Percentiles rank a stretch among this genome's conserved stretches.
Conservation (phyloP, 805 yeast genomes). For the Schizosaccharomyces pombe region DNA sequence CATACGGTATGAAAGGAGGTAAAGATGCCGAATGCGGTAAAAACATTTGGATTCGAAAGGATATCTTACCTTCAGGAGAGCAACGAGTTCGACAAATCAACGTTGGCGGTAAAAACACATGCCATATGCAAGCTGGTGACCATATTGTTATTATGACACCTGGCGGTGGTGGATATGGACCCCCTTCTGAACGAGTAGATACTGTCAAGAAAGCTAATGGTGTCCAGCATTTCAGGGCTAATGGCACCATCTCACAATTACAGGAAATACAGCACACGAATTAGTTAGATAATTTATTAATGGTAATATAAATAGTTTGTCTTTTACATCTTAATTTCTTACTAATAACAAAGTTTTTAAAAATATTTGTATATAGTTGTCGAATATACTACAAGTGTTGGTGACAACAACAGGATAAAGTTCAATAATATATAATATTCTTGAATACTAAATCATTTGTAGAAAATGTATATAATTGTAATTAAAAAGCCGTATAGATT, state of each 20-base stretch:
- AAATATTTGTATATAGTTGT: too few relatives aligned
- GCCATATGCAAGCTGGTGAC: conserved; percentile 36
- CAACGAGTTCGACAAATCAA: conserved; percentile 15
- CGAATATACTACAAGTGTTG: too few relatives aligned
- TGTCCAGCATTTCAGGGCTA: conserved; percentile 3
- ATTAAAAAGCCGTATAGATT: too few relatives aligned
- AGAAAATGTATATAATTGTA: too few relatives aligned
- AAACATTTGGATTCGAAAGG: conserved; percentile 22
- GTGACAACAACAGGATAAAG: too few relatives aligned
- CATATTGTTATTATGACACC: conserved; percentile 47
- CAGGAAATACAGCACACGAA: neutral
- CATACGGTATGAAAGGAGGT: conserved; percentile 76
- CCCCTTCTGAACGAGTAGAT: neutral
- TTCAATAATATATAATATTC: too few relatives aligned
- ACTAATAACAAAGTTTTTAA: too few relatives aligned
- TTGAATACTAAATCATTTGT: too few relatives aligned
- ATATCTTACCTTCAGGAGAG: conserved; percentile 18
- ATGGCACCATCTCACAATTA: neutral
- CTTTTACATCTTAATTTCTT: too few relatives aligned
- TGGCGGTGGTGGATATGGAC: conserved; percentile 71
- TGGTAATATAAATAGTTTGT: neutral
- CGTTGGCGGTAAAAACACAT: conserved; percentile 52
- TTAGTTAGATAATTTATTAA: neutral
- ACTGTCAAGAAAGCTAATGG: neutral
- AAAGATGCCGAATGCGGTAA: conserved; percentile 48